Percentiles rank a stretch among this genome's conserved stretches.
phyloP scores from a whole-genome alignment of 2,329 filamentous ascomycete genomes.

The Fusarium bactridioides region DNA sequence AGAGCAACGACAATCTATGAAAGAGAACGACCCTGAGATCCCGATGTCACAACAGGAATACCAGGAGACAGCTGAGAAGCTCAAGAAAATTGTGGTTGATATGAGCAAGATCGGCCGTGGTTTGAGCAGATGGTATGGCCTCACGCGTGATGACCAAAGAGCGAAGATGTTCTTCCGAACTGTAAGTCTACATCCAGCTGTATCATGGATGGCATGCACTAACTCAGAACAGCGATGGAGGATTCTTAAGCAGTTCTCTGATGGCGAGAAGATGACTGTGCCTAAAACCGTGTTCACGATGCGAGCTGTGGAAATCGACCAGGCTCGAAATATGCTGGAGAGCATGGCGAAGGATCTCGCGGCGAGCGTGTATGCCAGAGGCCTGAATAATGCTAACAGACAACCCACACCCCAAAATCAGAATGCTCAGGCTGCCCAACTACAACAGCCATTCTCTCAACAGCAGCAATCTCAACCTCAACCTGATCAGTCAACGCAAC shows the following conservation, averaged over 20 bases:
- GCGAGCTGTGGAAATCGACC: slow-evolving; percentile 58
- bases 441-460: slow-evolving; percentile 45
- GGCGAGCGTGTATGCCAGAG: slow-evolving; percentile 42
- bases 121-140: slow-evolving; percentile 57
- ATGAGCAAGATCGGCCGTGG: slow-evolving; percentile 56
- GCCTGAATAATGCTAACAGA: slow-evolving; percentile 40
- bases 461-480: slow-evolving; percentile 45
- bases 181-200: slow-evolving; percentile 49
- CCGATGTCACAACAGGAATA: slow-evolving; percentile 56
- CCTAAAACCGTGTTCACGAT: slow-evolving; percentile 62
- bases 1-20: slow-evolving; percentile 49
- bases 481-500: slow-evolving; percentile 33
- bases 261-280: slow-evolving; percentile 56
- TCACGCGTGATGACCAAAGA: slow-evolving; percentile 58
- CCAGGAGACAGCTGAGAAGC: slow-evolving; percentile 54
- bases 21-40: slow-evolving; percentile 56
- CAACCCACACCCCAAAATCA: slow-evolving; percentile 43
- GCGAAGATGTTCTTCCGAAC: slow-evolving; percentile 61
- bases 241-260: slow-evolving; percentile 61
- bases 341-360: slow-evolving; percentile 60
- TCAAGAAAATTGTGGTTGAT: slow-evolving; percentile 51
- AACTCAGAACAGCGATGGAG: slow-evolving; percentile 58
- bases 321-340: slow-evolving; percentile 56
- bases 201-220: slow-evolving; percentile 34
- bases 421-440: slow-evolving; percentile 44